phyloP scores from a whole-genome alignment of 345 rosid species.

The Eucalyptus paniculata region DNA sequence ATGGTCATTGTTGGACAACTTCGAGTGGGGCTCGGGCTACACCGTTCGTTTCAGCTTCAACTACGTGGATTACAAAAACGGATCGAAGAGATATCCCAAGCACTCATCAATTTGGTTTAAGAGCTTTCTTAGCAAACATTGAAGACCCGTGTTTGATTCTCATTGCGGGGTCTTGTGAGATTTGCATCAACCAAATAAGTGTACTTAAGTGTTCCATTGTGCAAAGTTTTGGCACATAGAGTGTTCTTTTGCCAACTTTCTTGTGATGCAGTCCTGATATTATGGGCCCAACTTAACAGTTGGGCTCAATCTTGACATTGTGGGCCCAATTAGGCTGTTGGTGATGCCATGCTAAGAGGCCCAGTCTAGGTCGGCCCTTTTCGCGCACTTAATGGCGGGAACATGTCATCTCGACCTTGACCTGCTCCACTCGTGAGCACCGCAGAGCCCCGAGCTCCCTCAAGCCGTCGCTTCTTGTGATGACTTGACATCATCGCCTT shows the following conservation, averaged over 20 bases:
- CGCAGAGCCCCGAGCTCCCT: background rate
- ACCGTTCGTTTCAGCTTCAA: conserved; percentile 32
- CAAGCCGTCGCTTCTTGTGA: background rate
- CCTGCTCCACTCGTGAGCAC: background rate
- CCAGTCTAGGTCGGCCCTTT: no score
- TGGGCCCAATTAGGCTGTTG: no score
- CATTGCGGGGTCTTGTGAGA: background rate
- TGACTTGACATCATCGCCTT: background rate
- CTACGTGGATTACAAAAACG: conserved; percentile 38
- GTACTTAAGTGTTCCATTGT: no score
- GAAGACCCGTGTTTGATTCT: background rate
- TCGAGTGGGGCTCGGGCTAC: conserved; percentile 48
- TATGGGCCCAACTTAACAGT: no score
- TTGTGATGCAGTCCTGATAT: no score
- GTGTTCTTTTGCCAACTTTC: no score
- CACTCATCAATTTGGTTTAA: conserved; percentile 51
- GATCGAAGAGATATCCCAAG: conserved; percentile 37
- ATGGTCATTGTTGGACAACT: conserved; percentile 59
- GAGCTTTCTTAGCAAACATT: conserved; percentile 15
- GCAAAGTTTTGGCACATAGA: no score
- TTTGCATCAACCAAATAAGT: background rate
- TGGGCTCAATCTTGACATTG: no score
- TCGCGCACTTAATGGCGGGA: no score
- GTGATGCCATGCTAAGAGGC: no score
- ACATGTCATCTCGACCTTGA: background rate